These are phyloP conservation scores for Lactarius tabidus DNA, from an alignment of 768 basidiomycete species.

Conservation along the genomic window DNA sequence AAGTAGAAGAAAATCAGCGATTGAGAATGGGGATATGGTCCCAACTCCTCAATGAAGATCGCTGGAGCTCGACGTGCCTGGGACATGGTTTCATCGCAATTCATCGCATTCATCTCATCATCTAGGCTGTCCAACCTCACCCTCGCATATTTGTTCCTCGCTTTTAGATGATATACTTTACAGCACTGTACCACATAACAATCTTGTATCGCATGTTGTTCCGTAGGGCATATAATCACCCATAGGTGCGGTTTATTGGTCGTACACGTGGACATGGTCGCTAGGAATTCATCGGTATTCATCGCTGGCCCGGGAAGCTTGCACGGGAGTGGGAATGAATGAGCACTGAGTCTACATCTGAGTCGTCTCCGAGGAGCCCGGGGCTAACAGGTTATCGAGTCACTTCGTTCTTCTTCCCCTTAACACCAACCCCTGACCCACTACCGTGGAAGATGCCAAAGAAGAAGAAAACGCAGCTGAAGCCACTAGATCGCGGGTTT, in stretches of 20 bases:
- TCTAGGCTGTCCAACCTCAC: conserved; percentile 16
- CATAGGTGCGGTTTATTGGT: conserved; percentile 4
- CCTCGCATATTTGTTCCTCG: conserved; percentile 17
- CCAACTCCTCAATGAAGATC: conserved; percentile 10
- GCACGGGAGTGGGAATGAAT: neutral
- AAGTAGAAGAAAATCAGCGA: conserved; percentile 26
- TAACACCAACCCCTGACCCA: neutral
- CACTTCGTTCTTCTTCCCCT: neutral
- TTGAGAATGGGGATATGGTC: conserved; percentile 23
- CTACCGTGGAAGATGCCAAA: conserved; percentile 53
- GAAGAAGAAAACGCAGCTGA: conserved; percentile 81
- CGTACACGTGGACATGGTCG: neutral
- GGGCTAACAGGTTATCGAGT: neutral
- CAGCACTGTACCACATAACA: conserved; percentile 23
- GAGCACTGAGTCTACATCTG: neutral
- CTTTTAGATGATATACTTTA: conserved; percentile 23
- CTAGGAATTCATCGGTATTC: neutral
- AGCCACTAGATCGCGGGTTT: conserved; percentile 71
- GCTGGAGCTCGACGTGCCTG: neutral
- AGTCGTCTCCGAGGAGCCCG: neutral
- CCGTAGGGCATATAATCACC: conserved; percentile 28
- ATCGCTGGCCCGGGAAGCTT: neutral
- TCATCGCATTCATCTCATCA: conserved; percentile 15
- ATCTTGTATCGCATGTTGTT: conserved; percentile 20
- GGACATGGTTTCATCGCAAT: conserved; percentile 14